Percentiles rank a stretch among this genome's conserved stretches.
These are phyloP conservation scores for Phytopythium sindhum DNA, from an alignment of 352 stramenopile species.

Conservation along the genomic window DNA sequence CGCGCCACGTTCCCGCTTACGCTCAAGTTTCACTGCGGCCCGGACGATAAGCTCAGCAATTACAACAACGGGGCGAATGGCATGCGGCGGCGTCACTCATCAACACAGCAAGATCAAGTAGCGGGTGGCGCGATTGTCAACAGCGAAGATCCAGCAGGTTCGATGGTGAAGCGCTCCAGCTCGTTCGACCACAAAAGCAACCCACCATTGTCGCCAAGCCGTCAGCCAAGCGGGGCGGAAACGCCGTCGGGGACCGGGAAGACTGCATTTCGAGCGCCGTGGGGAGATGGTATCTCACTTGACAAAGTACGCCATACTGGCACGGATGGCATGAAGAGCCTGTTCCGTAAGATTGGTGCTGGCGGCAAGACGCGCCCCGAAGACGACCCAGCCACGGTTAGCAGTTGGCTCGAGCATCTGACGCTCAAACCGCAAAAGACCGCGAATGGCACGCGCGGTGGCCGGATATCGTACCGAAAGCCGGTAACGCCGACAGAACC, in stretches of 20 bases:
- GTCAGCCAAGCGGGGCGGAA: constrained; percentile 7
- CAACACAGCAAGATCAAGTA: constrained; percentile 4
- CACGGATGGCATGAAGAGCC: constrained; percentile 67
- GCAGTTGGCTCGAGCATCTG: constrained; percentile 57
- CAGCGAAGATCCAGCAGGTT: neutral
- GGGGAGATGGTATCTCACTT: constrained; percentile 40
- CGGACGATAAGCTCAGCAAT: constrained; percentile 14
- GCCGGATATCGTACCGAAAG: constrained; percentile 11
- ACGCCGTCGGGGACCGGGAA: constrained; percentile 28
- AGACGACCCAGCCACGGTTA: constrained; percentile 57
- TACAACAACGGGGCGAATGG: constrained; percentile 23
- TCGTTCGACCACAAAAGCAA: constrained; percentile 54
- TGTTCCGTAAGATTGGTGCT: constrained; percentile 67
- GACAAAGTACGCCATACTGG: constrained; percentile 60
- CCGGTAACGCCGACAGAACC: neutral
- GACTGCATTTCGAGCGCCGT: constrained; percentile 18
- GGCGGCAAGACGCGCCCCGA: constrained; percentile 44
- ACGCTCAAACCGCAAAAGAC: constrained; percentile 40
- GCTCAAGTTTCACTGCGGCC: constrained; percentile 56
- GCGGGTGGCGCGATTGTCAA: neutral
- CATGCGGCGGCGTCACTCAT: constrained; percentile 4
- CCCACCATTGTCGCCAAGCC: constrained; percentile 13
- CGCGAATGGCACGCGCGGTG: constrained; percentile 8
- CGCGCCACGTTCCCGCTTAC: constrained; percentile 61
- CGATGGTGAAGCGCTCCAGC: constrained; percentile 33